Base-by-base conservation (phyloP, 2,329 filamentous ascomycete genomes). In the Fusarium phyllophilum region DNA sequence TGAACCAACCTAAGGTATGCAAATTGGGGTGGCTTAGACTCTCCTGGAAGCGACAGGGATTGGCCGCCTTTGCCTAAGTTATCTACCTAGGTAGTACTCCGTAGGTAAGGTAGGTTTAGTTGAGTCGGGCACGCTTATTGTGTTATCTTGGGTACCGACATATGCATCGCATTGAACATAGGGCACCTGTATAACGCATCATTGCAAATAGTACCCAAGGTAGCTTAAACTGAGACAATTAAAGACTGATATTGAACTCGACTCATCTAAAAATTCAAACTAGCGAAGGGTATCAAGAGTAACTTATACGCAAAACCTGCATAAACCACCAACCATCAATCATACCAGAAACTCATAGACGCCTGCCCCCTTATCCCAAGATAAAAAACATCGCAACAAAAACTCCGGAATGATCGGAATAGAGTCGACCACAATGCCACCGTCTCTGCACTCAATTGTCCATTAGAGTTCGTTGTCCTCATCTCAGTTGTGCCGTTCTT, bases 261-360 rank as follows among this genome's bases (percentile, higher is more conserved):
- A 55, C 54, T 66, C 46, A 57, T 74, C 67, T 69, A 68, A 51
- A 45, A 48, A 64, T 18, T 44, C 42, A 51, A 73, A 67, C 62
- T 73, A 72, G 60, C 45, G 60, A 65, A 76, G 74, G 74, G 74
- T 75, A 75, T 75, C 74, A 75, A 75, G 61, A 72, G 59, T 71
- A 70, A 64, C 68, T 73, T 73, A 73, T 72, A 64, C 54, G 56
- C 64, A 64, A 62, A 70, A 70, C 62, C 57, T 46, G 36, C 45
- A 64, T 61, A 56, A 70, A 62, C 42, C 62, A 45, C 56, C 44
- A 65, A 51, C 48, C 41, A 68, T 58, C 36, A 60, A 55, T 41
- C 49, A 64, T 57, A 39, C 38, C 57, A 48, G 58, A 41, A 62
- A 34, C 45, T 59, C 42, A 34, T 58, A 49, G 54, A 71, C 73